phyloP scores from a whole-genome alignment of 306 rosid species.

The Rubus idaeus region DNA sequence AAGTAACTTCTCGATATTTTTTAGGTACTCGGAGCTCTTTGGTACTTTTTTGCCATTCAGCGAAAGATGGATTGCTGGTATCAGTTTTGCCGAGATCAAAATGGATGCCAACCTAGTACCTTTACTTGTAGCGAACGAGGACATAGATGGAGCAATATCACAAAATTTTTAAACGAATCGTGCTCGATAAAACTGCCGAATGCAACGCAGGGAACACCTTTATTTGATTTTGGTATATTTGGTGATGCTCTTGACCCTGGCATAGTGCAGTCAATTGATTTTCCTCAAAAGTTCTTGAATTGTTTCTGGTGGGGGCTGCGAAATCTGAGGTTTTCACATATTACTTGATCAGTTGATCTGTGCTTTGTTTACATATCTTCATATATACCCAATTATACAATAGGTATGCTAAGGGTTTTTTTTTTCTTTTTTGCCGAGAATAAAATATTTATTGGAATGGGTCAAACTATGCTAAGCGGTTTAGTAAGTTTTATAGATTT shows the following conservation, averaged over 20 bases:
- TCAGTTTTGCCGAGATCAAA: not conserved
- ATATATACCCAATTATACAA: no score
- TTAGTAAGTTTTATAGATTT: no score
- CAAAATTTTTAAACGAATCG: no score
- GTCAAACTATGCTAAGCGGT: not conserved
- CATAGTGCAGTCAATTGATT: not conserved
- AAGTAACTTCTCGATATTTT: no score
- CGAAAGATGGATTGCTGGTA: not conserved
- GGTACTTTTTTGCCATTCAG: constrained; percentile 28
- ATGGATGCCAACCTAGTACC: not conserved
- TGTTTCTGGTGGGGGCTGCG: not conserved
- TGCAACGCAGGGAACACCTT: not conserved
- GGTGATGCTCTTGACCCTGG: not conserved
- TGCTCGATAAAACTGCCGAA: not conserved
- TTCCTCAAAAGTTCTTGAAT: not conserved
- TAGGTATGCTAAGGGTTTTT: no score
- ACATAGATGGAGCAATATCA: no score
- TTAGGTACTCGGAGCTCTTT: constrained; percentile 30
- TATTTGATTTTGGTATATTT: not conserved
- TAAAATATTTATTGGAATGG: no score
- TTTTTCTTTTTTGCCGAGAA: no score
- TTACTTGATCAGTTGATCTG: no score
- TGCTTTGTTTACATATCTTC: no score
- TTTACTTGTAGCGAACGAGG: not conserved
- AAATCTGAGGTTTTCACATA: not conserved